Evolutionary conservation across 768 basidiomycete species (phyloP), one percentile per base, ranked within the genome.

Genomic region (Cytidiella melzeri): DNA sequence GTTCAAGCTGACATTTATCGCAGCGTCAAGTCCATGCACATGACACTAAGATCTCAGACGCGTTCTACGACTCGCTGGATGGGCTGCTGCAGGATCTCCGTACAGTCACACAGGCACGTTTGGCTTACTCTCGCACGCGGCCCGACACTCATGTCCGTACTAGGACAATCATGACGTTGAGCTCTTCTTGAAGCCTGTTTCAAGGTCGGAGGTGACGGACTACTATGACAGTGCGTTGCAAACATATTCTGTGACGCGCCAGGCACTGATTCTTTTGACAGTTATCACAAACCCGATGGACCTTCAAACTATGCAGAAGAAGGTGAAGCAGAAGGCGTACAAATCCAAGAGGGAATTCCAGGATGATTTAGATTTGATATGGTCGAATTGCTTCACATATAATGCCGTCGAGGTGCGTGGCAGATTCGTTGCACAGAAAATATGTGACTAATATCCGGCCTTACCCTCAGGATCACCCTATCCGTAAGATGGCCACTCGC

Each of bases 201-300:
- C 87, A 5, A 93, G 80, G 71, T 70, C 83, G 36, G 93, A 98
- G 58, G 87, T 85, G 11, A 90, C 92, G 37, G 93, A 97, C 68
- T 99, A 99, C 62, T 85, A 92, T 68, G 87, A 92, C 41, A 79
- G 95, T 92, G 54, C 51, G 84, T 47, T 30, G 30, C 49, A 41
- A 47, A 27, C 26, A 30, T 40, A 28, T 40, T 1, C 38, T 27
- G 40, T 15, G 36, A 48, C 18, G 45, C 27, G 42, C 44, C 11
- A 41, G 48, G 18, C 30, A 24, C 24, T 44, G 24, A 23, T 39
- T 25, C 45, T 38, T 41, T 15, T 51, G 43, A 25, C 61, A 98
- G 96, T 95, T 57, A 96, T 99, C 65, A 70, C 84, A 48, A 83
- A 83, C 54, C 93, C 96, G 4, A 99, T 99, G 96, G 96, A 99